Evolutionary conservation across 2,329 filamentous ascomycete species (phyloP).

Genomic region (Penicillium olsonii): DNA sequence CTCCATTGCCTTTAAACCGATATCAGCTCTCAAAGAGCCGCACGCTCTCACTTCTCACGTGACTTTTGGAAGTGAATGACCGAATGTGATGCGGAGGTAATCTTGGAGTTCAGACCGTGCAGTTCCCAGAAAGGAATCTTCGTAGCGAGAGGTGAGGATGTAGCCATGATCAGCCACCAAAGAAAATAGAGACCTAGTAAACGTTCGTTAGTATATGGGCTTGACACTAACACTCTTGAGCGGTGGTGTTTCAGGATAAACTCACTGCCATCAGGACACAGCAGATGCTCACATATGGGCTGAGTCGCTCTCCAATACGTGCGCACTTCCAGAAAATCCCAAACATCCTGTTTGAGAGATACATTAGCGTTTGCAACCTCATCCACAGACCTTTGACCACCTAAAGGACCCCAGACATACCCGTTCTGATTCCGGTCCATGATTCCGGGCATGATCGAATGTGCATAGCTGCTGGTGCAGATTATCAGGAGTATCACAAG

Average conservation of each 20-base stretch:
- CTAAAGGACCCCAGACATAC: slow-evolving; percentile 54
- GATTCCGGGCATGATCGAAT: slow-evolving; percentile 83
- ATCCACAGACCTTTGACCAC: background rate
- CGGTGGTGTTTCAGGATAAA: slow-evolving; percentile 16
- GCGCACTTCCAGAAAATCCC: slow-evolving; percentile 97
- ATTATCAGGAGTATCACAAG: slow-evolving; percentile 92
- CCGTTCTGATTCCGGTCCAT: slow-evolving; percentile 93
- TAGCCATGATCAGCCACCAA: slow-evolving; percentile 32
- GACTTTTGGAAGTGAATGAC: background rate
- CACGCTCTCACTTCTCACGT: background rate
- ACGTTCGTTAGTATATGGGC: background rate
- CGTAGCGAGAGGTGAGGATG: background rate
- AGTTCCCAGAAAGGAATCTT: background rate
- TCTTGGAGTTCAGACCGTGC: no score
- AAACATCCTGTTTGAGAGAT: slow-evolving; percentile 58
- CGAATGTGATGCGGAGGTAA: background rate
- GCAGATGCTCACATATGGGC: slow-evolving; percentile 92
- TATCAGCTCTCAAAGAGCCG: background rate
- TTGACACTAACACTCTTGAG: background rate
- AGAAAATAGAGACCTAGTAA: slow-evolving; percentile 39
- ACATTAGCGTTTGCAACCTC: background rate
- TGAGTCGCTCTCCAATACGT: slow-evolving; percentile 85
- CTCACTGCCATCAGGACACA: slow-evolving; percentile 91
- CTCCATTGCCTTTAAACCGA: slow-evolving; percentile 1
- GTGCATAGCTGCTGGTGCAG: slow-evolving; percentile 92